Percentiles rank a stretch among this genome's conserved stretches.
These are phyloP conservation scores for Pachyrhizus erosus DNA, from an alignment of 306 rosid species.

Conservation along the genomic window DNA sequence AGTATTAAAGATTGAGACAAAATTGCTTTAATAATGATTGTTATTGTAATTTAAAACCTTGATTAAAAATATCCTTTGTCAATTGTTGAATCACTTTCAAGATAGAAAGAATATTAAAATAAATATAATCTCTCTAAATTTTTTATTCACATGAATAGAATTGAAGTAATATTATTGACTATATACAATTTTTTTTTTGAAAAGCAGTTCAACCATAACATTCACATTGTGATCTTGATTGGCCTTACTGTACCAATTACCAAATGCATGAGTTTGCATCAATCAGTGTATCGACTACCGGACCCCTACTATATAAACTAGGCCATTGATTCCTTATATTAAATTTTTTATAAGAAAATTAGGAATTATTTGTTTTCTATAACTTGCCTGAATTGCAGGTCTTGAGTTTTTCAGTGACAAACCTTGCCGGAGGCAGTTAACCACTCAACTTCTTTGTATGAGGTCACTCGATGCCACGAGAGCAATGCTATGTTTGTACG, in stretches of 20 bases:
- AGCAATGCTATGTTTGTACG: neutral
- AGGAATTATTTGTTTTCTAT: neutral
- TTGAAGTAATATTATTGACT: neutral
- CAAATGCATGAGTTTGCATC: neutral
- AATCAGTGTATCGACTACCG: neutral
- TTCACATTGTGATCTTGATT: neutral
- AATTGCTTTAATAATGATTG: no score
- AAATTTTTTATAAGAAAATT: neutral
- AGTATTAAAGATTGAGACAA: no score
- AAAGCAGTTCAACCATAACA: neutral
- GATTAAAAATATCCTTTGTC: no score
- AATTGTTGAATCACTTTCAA: neutral
- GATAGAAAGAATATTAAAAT: neutral
- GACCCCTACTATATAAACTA: neutral
- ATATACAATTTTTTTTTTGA: neutral
- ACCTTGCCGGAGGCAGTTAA: neutral
- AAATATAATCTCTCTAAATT: neutral
- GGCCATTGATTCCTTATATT: neutral
- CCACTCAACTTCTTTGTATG: neutral
- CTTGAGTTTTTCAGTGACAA: constrained; percentile 14
- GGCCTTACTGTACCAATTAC: neutral
- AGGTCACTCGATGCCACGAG: neutral
- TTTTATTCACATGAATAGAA: neutral
- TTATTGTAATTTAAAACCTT: no score
- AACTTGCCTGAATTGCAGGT: neutral